Evolutionary conservation across 371 early-diverging fungal genomes (phyloP), one percentile per base, ranked within the genome.

Genomic region (Encephalitozoon cuniculi): DNA sequence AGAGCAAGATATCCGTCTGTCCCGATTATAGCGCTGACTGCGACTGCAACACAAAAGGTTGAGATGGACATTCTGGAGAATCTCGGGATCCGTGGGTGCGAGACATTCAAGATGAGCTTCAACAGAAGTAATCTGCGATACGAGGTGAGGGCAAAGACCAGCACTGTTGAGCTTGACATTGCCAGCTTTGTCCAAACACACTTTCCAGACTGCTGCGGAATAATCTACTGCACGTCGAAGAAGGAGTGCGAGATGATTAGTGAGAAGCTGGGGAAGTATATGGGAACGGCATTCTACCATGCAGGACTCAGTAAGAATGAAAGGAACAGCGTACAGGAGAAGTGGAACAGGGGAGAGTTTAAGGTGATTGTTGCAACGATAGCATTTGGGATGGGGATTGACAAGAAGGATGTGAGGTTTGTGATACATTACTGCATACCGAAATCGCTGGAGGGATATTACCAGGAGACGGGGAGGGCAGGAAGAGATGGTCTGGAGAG

Each of bases 381-480:
- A 44, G 98, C 98, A 0, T 80, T 80, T 80, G 82, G 82, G 11
- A 89, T 93, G 88, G 93, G 99, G 2, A 96, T 97, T 54, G 96
- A 99, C 86, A 97, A 97, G 85, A 85, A 93, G 15, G 93, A 97
- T 77, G 97, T 99, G 11, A 90, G 99, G 0, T 97, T 91, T 83
- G 97, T 99, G 1, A 90, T 97, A 23, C 99, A 99, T 82, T 90
- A 92, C 82, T 89, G 93, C 3, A 81, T 96, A 9, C 96, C 97
- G 0, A 90, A 93, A 30, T 91, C 92, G 11, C 77, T 99, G 2
- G 99, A 99, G 85, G 95, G 95, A 0, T 99, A 97, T 79, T 99
- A 99, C 78, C 98, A 99, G 85, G 97, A 97, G 84, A 95, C 94
- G 0, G 97, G 98, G 0, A 89, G 97, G 25, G 98, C 97, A 0